phyloP scores from a whole-genome alignment of 2,329 filamentous ascomycete species.

The Phyllosticta citriasiana region DNA sequence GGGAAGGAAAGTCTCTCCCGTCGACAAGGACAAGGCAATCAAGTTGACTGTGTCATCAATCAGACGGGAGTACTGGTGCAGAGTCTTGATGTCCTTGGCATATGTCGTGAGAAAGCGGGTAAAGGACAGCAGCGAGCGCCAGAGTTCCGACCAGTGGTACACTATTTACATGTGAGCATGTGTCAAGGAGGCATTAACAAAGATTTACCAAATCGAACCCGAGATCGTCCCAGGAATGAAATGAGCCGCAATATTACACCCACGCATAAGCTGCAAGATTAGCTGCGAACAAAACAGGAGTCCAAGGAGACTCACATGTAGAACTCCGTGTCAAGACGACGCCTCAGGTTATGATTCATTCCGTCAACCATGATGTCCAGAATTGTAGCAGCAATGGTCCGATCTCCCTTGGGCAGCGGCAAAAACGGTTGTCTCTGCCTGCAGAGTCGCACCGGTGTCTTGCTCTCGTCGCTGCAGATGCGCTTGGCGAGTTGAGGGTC shows the following conservation, averaged over 20 bases:
- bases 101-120: conserved; percentile 88
- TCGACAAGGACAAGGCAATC: conserved; percentile 71
- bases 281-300: not conserved
- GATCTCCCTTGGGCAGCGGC: conserved; percentile 61
- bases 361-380: conserved; percentile 84
- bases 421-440: conserved; percentile 81
- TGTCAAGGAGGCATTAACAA: not conserved
- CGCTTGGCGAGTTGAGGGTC: conserved; percentile 73
- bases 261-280: conserved; percentile 49
- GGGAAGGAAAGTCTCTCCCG: conserved; percentile 83
- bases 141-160: conserved; percentile 95
- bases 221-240: conserved; percentile 71
- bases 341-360: conserved; percentile 85
- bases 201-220: conserved; percentile 55
- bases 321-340: conserved; percentile 72
- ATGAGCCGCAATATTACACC: conserved; percentile 75
- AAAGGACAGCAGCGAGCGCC: conserved; percentile 77
- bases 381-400: conserved; percentile 64
- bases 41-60: conserved; percentile 72
- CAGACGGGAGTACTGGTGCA: conserved; percentile 61
- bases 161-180: conserved; percentile 17
- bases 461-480: conserved; percentile 70
- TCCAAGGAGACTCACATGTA: conserved; percentile 47
- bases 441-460: conserved; percentile 68
- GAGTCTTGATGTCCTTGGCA: conserved; percentile 59